Evolutionary conservation across 495 filamentous ascomycete species (phyloP), one percentile per base, ranked within the genome.

Genomic region (Oidiodendron maius): DNA sequence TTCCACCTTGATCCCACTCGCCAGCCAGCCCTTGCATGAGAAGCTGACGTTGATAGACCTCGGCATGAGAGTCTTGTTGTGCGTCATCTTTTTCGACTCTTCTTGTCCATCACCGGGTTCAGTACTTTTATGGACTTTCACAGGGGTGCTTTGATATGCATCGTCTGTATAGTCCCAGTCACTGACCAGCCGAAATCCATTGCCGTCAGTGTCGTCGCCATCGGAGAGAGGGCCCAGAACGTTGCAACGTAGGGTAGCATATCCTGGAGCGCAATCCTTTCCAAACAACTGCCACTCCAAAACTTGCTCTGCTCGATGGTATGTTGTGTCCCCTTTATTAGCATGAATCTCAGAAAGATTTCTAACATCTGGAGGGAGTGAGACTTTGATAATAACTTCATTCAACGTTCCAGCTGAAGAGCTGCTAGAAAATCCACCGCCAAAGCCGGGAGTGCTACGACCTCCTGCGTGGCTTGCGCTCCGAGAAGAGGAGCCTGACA

Each of bases 1-100:
- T 44, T 97, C 93, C 2, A 99, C 89, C 61, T 81, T 90, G 50
- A 99, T 84, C 22, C 93, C 93, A 60, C 93, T 97, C 4, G 90
- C 82, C 52, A 97, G 68, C 93, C 93, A 97, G 11, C 94, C 94
- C 63, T 89, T 90, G 12, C 96, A 88, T 22, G 81, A 79, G 66
- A 99, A 99, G 39, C 85, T 90, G 37, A 96, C 80, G 3, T 81
- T 81, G 4, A 89, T 89, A 41, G 86, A 90, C 47, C 75, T 86
- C 11, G 93, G 93, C 93, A 99, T 99, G 3, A 96, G 74, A 35
- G 80, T 82, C 57, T 83, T 82, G 61, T 91, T 91, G 59, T 83
- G 70, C 51, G 82, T 80, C 3, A 75, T 62, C 62, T 75, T 82
- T 53, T 68, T 67, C 23, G 64, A 58, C 55, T 78, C 71, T 52